These are phyloP conservation scores for Hibiscus mutabilis DNA, from an alignment of 345 rosid species.

Conservation along the genomic window DNA sequence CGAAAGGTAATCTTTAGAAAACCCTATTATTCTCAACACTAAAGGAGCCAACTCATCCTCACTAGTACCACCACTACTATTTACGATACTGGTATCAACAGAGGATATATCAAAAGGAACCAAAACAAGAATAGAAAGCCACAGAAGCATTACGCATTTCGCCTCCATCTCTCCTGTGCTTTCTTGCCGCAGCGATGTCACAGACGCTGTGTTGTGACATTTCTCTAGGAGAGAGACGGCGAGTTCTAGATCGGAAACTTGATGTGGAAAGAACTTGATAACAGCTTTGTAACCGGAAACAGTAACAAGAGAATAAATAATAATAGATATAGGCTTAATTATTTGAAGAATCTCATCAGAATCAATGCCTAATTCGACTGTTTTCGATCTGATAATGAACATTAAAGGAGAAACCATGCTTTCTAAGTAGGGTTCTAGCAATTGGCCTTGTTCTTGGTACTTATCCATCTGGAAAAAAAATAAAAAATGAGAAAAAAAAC, in stretches of 20 bases:
- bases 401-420: slow-evolving; percentile 75
- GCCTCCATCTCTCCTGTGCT: slow-evolving; percentile 99
- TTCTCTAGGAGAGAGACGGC: slow-evolving; percentile 82
- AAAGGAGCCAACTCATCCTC: slow-evolving; percentile 60
- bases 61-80: slow-evolving; percentile 23
- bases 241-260: slow-evolving; percentile 83
- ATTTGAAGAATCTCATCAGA: slow-evolving; percentile 50
- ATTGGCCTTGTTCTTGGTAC: slow-evolving; percentile 86
- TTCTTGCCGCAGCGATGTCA: slow-evolving; percentile 65
- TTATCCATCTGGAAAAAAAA: slow-evolving; percentile 57
- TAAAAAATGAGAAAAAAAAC: neutral
- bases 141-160: slow-evolving; percentile 71
- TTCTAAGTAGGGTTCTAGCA: slow-evolving; percentile 87
- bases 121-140: slow-evolving; percentile 90
- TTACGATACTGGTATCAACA: slow-evolving; percentile 68
- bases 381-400: slow-evolving; percentile 55
- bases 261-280: slow-evolving; percentile 88
- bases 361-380: slow-evolving; percentile 39
- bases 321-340: slow-evolving; percentile 72
- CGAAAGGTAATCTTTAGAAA: slow-evolving; percentile 82
- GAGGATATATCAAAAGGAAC: slow-evolving; percentile 93
- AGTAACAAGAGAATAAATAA: slow-evolving; percentile 73
- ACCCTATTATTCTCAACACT: slow-evolving; percentile 61
- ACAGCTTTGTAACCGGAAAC: slow-evolving; percentile 90
- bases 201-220: slow-evolving; percentile 56